phyloP scores from a whole-genome alignment of 805 yeast genomes.

The Candida andamanensis region DNA sequence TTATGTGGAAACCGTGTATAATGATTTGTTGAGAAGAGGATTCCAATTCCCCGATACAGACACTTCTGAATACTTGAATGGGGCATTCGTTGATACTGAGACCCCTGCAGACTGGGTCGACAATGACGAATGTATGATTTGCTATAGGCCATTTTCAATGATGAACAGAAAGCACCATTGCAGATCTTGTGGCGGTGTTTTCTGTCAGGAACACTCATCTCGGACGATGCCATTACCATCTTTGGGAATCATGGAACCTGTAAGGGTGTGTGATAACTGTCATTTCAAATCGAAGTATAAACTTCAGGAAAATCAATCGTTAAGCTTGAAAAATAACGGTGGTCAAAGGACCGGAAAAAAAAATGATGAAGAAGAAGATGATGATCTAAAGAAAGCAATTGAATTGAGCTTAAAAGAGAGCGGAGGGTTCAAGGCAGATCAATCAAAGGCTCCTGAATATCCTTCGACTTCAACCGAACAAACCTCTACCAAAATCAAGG shows the following conservation, averaged over 20 bases:
- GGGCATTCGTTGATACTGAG: constrained; percentile 70
- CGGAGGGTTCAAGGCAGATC: constrained; percentile 12
- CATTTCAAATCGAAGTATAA: constrained; percentile 31
- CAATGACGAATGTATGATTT: constrained; percentile 91
- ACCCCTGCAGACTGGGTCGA: constrained; percentile 99
- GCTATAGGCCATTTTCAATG: constrained; percentile 74
- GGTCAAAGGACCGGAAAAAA: neutral
- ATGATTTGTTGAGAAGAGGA: constrained; percentile 55
- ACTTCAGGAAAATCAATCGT: constrained; percentile 4
- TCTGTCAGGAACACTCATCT: constrained; percentile 79
- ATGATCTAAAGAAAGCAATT: constrained; percentile 71
- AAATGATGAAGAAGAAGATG: constrained; percentile 51
- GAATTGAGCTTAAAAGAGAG: constrained; percentile 68
- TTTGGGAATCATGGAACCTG: constrained; percentile 82
- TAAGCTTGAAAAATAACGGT: constrained; percentile 2
- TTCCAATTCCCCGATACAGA: constrained; percentile 57
- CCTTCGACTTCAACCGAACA: no score
- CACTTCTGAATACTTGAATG: constrained; percentile 21
- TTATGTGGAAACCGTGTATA: constrained; percentile 61
- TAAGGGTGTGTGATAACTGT: constrained; percentile 92
- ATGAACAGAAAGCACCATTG: constrained; percentile 94
- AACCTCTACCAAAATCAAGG: no score
- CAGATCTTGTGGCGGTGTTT: constrained; percentile 95
- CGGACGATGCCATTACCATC: constrained; percentile 68
- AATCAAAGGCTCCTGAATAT: constrained; percentile 8